Conservation (phyloP, 257 asterid genomes). For the Nicotiana undulata region DNA sequence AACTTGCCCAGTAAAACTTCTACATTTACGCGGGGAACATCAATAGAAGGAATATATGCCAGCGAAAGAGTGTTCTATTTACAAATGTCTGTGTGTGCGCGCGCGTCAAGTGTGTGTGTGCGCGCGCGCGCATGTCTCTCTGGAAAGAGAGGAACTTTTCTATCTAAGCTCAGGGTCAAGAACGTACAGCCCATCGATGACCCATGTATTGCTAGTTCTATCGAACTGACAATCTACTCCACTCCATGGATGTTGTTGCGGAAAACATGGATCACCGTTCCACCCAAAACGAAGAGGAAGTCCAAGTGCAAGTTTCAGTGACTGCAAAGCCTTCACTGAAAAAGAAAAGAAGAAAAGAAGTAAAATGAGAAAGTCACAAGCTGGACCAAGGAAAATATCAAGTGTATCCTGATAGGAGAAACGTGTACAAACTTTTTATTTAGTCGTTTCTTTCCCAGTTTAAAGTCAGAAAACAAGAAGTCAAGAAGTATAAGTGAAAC, state of each 20-base stretch:
- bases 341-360: background rate
- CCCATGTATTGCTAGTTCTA: constrained; percentile 53
- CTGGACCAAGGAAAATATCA: background rate
- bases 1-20: background rate
- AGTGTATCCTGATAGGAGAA: background rate
- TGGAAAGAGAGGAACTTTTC: background rate
- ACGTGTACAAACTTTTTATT: background rate
- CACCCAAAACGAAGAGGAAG: constrained; percentile 98
- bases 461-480: background rate
- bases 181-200: constrained; percentile 93
- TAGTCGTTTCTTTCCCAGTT: background rate
- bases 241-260: constrained; percentile 96
- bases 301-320: constrained; percentile 63
- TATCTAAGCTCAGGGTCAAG: constrained; percentile 19
- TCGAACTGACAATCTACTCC: constrained; percentile 90
- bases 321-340: constrained; percentile 72
- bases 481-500: background rate
- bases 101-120: background rate
- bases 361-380: background rate
- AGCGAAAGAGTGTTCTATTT: background rate
- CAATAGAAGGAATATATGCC: background rate
- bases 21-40: background rate
- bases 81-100: too few species aligned
- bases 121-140: fast-evolving
- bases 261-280: constrained; percentile 99